Evolutionary conservation across 2,329 filamentous ascomycete species (phyloP).

Genomic region (Emmonsiellopsis sp.): DNA sequence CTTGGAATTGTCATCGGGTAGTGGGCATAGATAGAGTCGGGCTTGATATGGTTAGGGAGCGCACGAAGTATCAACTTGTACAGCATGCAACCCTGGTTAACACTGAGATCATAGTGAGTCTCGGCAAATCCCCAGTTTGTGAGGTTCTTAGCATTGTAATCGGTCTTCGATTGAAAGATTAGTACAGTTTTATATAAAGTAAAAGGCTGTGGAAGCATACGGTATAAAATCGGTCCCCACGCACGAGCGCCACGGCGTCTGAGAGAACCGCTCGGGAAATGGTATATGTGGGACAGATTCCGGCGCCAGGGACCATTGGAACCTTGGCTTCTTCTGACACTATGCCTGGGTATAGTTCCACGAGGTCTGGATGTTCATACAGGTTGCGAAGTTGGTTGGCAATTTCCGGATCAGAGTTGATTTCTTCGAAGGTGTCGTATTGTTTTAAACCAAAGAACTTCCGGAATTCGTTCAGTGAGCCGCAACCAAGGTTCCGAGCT

Average conservation of each 20-base stretch:
- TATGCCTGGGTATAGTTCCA: slow-evolving; percentile 61
- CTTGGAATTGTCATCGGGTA: slow-evolving; percentile 21
- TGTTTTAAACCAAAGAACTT: slow-evolving; percentile 52
- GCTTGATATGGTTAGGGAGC: slow-evolving; percentile 19
- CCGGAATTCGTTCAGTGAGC: slow-evolving; percentile 46
- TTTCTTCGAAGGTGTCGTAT: slow-evolving; percentile 48
- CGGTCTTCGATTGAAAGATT: slow-evolving; percentile 6
- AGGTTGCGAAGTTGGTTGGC: slow-evolving; percentile 47
- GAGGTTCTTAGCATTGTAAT: slow-evolving; percentile 20
- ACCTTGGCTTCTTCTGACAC: slow-evolving; percentile 37
- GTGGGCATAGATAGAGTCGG: slow-evolving; percentile 19
- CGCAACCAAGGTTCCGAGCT: slow-evolving; percentile 55
- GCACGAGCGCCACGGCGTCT: slow-evolving; percentile 35
- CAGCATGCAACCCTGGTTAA: slow-evolving; percentile 20
- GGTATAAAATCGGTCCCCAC: slow-evolving; percentile 33
- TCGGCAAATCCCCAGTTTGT: slow-evolving; percentile 33
- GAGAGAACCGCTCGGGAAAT: slow-evolving; percentile 32
- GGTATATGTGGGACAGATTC: slow-evolving; percentile 30
- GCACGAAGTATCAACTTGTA: slow-evolving; percentile 22
- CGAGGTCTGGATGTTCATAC: slow-evolving; percentile 54
- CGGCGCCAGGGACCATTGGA: slow-evolving; percentile 27
- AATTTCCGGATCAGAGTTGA: slow-evolving; percentile 50
- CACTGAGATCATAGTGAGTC: slow-evolving; percentile 17
- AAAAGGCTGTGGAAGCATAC: slow-evolving; percentile 7
- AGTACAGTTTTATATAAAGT: not conserved